Conservation (phyloP, 768 basidiomycete genomes). For the Ramaria sp. region DNA sequence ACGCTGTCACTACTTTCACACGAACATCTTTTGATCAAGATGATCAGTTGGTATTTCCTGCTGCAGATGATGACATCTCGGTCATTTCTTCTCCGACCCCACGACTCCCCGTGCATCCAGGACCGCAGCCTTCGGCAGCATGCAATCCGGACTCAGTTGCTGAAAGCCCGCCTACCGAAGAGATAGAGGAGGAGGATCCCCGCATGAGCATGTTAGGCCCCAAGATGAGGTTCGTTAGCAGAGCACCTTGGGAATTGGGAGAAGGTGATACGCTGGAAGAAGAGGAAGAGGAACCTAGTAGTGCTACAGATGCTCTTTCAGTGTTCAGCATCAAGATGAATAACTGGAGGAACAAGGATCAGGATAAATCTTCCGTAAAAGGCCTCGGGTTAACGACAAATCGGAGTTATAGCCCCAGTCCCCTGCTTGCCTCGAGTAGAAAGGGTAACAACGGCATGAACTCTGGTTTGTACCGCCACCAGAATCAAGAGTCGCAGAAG, state of each 20-base stretch:
- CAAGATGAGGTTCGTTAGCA: conserved; percentile 72
- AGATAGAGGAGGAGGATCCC: conserved; percentile 26
- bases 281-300: conserved; percentile 31
- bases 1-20: not conserved
- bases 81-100: conserved; percentile 2
- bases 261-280: conserved; percentile 35
- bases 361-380: conserved; percentile 29
- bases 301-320: conserved; percentile 17
- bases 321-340: conserved; percentile 18
- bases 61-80: conserved; percentile 26
- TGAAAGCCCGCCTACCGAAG: not conserved
- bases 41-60: conserved; percentile 9
- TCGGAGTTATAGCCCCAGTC: conserved; percentile 33
- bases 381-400: conserved; percentile 32
- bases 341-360: conserved; percentile 21
- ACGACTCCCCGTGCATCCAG: not conserved
- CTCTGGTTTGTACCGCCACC: not conserved
- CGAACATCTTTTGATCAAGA: not conserved
- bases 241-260: conserved; percentile 71
- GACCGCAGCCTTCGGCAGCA: not conserved
- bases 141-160: not conserved
- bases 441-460: not conserved
- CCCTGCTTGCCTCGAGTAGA: conserved; percentile 46
- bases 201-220: conserved; percentile 72
- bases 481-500: not conserved